Percentiles rank a stretch among this genome's conserved stretches.
Evolutionary conservation across 2,329 filamentous ascomycete species (phyloP).

Genomic region (Fusarium sp.): DNA sequence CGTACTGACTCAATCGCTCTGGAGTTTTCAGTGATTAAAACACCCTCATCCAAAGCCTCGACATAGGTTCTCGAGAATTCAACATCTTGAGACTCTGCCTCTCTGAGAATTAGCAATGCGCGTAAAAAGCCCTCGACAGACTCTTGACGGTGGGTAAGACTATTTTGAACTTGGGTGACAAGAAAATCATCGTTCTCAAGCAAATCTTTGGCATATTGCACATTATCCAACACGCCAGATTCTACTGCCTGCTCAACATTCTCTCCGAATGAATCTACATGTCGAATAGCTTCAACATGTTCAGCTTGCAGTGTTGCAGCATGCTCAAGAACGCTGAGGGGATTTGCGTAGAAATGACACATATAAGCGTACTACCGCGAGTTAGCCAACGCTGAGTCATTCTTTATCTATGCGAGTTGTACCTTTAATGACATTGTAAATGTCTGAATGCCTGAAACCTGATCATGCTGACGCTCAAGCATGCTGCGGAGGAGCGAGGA

Average conservation of each 20-base stretch:
- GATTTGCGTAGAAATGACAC: slow-evolving; percentile 86
- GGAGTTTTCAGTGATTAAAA: slow-evolving; percentile 63
- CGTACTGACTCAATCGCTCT: slow-evolving; percentile 68
- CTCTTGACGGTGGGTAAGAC: slow-evolving; percentile 49
- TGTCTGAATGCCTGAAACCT: slow-evolving; percentile 79
- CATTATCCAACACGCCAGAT: slow-evolving; percentile 53
- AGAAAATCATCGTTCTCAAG: slow-evolving; percentile 71
- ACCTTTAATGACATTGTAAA: slow-evolving; percentile 78
- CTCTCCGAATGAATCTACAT: slow-evolving; percentile 74
- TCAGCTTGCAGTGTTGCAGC: slow-evolving; percentile 61
- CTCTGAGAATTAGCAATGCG: slow-evolving; percentile 59
- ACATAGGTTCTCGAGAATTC: slow-evolving; percentile 70
- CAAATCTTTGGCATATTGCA: slow-evolving; percentile 58
- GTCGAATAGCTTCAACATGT: slow-evolving; percentile 75
- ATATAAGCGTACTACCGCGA: slow-evolving; percentile 78
- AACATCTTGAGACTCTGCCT: slow-evolving; percentile 50
- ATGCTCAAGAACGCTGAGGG: slow-evolving; percentile 72
- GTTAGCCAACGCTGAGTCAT: slow-evolving; percentile 16
- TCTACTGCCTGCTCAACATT: slow-evolving; percentile 62
- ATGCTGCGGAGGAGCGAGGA: slow-evolving; percentile 70
- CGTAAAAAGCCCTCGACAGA: slow-evolving; percentile 59
- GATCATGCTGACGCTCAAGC: slow-evolving; percentile 78
- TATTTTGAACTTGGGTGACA: slow-evolving; percentile 53
- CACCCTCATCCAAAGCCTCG: slow-evolving; percentile 67
- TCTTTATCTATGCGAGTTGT: slow-evolving; percentile 19